Percentiles rank a stretch among this genome's conserved stretches.
Conservation (phyloP, 441 rosid genomes). For the Jatropha multifida region DNA sequence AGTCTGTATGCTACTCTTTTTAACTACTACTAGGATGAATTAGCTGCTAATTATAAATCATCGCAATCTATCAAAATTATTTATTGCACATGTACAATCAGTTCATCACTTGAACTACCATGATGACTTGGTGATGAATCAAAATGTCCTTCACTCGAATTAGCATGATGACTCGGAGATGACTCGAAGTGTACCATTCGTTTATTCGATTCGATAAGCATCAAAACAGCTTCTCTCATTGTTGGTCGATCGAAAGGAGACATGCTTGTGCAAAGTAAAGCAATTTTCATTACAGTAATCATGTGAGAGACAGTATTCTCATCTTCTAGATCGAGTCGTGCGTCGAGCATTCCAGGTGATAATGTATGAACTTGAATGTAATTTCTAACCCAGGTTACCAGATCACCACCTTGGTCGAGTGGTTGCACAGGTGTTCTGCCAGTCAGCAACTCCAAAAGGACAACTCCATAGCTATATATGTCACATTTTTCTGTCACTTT, state of each 20-base stretch:
- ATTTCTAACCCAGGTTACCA: conserved; percentile 75
- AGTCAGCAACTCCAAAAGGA: conserved; percentile 64
- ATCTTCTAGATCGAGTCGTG: conserved; percentile 54
- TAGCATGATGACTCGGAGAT: conserved; percentile 33
- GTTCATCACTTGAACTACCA: conserved; percentile 39
- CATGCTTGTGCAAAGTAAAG: conserved; percentile 67
- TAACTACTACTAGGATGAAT: conserved; percentile 9
- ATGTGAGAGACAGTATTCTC: conserved; percentile 54
- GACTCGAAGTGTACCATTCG: conserved; percentile 37
- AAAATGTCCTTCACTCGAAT: conserved; percentile 20
- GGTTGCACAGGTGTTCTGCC: conserved; percentile 87
- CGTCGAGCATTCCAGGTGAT: conserved; percentile 59
- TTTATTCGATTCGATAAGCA: conserved; percentile 67
- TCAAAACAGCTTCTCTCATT: conserved; percentile 80
- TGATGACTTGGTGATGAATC: conserved; percentile 38
- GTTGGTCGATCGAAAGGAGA: conserved; percentile 78
- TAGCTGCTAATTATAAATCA: conserved; percentile 1
- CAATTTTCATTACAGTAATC: conserved; percentile 71
- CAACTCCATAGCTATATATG: conserved; percentile 81
- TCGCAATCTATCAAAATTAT: conserved; percentile 11
- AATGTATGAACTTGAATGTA: conserved; percentile 52
- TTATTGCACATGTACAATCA: conserved; percentile 36
- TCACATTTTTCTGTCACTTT: conserved; percentile 82
- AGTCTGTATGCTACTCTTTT: conserved; percentile 6
- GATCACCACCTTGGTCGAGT: conserved; percentile 85